These are phyloP conservation scores for Rosa lucieae DNA, from an alignment of 306 rosid species.

Conservation along the genomic window DNA sequence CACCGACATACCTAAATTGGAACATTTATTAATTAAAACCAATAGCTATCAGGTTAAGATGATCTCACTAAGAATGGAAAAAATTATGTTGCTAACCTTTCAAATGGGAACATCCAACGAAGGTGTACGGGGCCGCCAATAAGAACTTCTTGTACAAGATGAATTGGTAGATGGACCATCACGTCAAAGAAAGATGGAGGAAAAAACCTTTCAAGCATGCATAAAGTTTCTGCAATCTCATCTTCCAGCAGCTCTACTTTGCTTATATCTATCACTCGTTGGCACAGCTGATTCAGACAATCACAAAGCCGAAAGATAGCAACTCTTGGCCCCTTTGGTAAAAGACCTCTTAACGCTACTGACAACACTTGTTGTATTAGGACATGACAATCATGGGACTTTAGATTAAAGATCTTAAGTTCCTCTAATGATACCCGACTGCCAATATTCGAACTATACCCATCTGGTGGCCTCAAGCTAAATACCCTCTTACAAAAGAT, in stretches of 20 bases:
- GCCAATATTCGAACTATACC: background rate
- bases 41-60: too few species aligned
- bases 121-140: background rate
- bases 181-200: background rate
- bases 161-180: background rate
- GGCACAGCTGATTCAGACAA: background rate
- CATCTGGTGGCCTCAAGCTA: background rate
- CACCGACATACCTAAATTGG: too few species aligned
- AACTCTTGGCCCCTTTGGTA: background rate
- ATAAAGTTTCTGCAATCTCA: background rate
- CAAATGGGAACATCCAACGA: background rate
- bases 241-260: background rate
- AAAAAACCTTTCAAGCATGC: background rate
- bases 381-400: background rate
- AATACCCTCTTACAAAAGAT: background rate
- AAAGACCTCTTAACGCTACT: background rate
- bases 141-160: background rate
- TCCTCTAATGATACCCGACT: background rate
- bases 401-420: background rate
- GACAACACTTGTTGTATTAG: background rate
- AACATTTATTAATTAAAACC: too few species aligned
- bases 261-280: background rate
- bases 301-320: background rate
- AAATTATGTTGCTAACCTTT: background rate
- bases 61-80: too few species aligned